phyloP scores from a whole-genome alignment of 2,329 filamentous ascomycete species.

The Pseudogymnoascus sp. region DNA sequence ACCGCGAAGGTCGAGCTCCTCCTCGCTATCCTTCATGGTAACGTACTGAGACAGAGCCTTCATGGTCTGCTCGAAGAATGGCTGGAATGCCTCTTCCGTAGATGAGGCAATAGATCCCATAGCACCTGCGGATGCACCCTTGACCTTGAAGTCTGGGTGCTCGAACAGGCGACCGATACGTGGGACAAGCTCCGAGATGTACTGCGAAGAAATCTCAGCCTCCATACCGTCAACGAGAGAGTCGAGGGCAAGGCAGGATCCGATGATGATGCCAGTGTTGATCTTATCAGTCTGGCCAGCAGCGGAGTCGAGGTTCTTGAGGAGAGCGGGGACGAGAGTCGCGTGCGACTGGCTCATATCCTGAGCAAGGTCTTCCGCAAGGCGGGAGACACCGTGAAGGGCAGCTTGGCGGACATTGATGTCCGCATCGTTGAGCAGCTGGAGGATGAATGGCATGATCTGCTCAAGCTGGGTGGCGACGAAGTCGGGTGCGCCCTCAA shows the following conservation, averaged over 20 bases:
- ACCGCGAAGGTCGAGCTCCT: slow-evolving; percentile 81
- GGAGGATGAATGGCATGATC: slow-evolving; percentile 77
- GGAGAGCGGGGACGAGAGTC: slow-evolving; percentile 70
- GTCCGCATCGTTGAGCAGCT: slow-evolving; percentile 76
- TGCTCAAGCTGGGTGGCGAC: slow-evolving; percentile 84
- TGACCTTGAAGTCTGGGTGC: slow-evolving; percentile 81
- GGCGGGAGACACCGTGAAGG: slow-evolving; percentile 75
- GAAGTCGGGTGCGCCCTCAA: slow-evolving; percentile 95
- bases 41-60: slow-evolving; percentile 77
- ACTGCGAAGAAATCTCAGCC: slow-evolving; percentile 69
- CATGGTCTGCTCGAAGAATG: slow-evolving; percentile 92
- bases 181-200: slow-evolving; percentile 74
- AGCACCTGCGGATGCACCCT: slow-evolving; percentile 80
- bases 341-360: slow-evolving; percentile 82
- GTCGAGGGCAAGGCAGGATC: slow-evolving; percentile 83
- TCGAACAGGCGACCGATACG: slow-evolving; percentile 77
- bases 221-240: slow-evolving; percentile 82
- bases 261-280: slow-evolving; percentile 78
- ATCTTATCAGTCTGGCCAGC: slow-evolving; percentile 61
- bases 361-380: slow-evolving; percentile 89
- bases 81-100: slow-evolving; percentile 71
- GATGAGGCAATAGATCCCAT: slow-evolving; percentile 85
- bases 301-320: slow-evolving; percentile 83
- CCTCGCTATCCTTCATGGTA: slow-evolving; percentile 77
- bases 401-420: slow-evolving; percentile 78